Evolutionary conservation across 352 stramenopile genomes (phyloP).

Genomic region (Globisporangium parvum): DNA sequence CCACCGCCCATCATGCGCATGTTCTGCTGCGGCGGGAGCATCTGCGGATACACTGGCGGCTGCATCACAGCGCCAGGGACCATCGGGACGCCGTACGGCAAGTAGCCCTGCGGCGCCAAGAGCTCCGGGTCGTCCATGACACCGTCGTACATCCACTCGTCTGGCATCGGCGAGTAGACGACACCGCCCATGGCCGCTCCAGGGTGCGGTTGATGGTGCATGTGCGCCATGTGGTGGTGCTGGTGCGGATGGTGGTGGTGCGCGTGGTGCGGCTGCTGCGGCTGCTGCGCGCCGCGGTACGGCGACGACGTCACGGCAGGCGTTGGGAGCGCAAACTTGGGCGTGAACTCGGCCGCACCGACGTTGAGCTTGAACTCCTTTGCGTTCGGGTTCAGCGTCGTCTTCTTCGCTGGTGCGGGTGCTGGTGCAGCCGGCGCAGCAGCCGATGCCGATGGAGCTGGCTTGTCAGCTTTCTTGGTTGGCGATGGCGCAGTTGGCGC

Average conservation of each 20-base stretch:
- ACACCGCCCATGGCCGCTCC: slow-evolving; percentile 29
- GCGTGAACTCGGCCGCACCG: slow-evolving; percentile 57
- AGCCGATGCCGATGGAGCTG: slow-evolving; percentile 2
- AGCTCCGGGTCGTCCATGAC: slow-evolving; percentile 46
- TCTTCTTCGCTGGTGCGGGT: slow-evolving; percentile 43
- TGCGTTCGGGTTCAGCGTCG: slow-evolving; percentile 69
- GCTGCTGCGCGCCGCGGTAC: slow-evolving; percentile 27
- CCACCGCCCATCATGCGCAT: slow-evolving; percentile 46
- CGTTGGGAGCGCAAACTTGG: slow-evolving; percentile 32
- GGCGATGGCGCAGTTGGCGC: not conserved
- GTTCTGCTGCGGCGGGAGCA: slow-evolving; percentile 57
- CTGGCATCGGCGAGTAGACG: slow-evolving; percentile 42
- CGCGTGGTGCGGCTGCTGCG: slow-evolving; percentile 15
- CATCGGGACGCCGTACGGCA: slow-evolving; percentile 64
- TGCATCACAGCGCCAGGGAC: slow-evolving; percentile 55
- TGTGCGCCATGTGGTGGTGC: slow-evolving; percentile 14
- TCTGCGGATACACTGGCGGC: slow-evolving; percentile 48
- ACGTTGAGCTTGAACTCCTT: slow-evolving; percentile 86
- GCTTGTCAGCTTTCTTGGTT: slow-evolving; percentile 1
- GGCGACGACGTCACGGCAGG: slow-evolving; percentile 31
- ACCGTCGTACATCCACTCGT: slow-evolving; percentile 77
- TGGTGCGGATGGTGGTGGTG: slow-evolving; percentile 14
- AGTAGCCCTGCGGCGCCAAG: slow-evolving; percentile 40
- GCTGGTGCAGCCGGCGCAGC: slow-evolving; percentile 4
- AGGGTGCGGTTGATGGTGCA: slow-evolving; percentile 26